Conservation (phyloP, 768 basidiomycete species). For the Coprinopsis sp. region DNA sequence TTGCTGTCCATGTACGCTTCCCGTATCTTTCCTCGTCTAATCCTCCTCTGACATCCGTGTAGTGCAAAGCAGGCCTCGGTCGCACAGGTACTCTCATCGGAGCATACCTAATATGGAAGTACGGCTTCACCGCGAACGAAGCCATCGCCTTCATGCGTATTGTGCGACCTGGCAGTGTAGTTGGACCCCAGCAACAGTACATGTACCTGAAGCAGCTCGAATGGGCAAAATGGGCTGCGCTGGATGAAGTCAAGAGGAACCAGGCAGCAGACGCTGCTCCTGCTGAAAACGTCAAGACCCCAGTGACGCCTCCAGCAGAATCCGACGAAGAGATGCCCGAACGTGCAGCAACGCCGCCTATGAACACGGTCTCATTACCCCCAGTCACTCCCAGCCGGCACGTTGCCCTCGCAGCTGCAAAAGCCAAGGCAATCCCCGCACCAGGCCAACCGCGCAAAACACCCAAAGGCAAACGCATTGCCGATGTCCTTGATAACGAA, state of each 20-base stretch:
- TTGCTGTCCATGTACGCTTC: constrained; percentile 76
- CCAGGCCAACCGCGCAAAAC: constrained; percentile 88
- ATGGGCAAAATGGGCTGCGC: constrained; percentile 91
- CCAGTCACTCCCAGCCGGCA: constrained; percentile 83
- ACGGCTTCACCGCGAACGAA: constrained; percentile 92
- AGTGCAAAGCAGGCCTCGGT: constrained; percentile 97
- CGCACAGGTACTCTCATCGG: constrained; percentile 96
- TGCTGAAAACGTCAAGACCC: constrained; percentile 45
- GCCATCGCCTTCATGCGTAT: constrained; percentile 99
- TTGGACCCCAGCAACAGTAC: constrained; percentile 91
- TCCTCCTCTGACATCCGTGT: constrained; percentile 13
- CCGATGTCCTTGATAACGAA: constrained; percentile 58
- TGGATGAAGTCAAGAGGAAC: constrained; percentile 65
- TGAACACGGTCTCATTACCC: constrained; percentile 38
- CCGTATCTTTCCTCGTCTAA: constrained; percentile 1
- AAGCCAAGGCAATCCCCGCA: constrained; percentile 66
- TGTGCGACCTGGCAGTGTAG: constrained; percentile 89
- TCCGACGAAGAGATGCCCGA: constrained; percentile 55
- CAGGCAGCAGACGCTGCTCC: constrained; percentile 37
- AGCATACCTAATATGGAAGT: constrained; percentile 98
- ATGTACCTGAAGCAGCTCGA: constrained; percentile 93
- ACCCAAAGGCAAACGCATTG: constrained; percentile 67
- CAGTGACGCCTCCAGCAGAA: constrained; percentile 79
- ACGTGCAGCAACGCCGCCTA: constrained; percentile 41
- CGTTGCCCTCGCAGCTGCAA: constrained; percentile 63